phyloP scores from a whole-genome alignment of 2,329 filamentous ascomycete genomes.

The Fusarium sambucinum region DNA sequence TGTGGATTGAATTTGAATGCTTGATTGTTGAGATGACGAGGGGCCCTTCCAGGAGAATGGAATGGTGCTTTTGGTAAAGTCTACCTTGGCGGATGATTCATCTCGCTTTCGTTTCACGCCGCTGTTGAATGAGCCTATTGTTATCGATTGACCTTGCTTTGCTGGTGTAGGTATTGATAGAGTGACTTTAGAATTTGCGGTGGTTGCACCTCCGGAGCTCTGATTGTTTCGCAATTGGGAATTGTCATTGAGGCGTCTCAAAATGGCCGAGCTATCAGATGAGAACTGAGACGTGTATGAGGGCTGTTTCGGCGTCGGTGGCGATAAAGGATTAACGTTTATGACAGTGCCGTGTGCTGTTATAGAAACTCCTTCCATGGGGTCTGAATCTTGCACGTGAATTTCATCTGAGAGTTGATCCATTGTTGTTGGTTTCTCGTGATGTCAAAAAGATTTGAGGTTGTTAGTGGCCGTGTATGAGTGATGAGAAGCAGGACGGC shows the following conservation, averaged over 20 bases:
- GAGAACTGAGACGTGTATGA: slow-evolving; percentile 52
- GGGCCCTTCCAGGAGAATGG: slow-evolving; percentile 41
- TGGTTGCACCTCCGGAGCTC: neutral
- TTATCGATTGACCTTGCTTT: slow-evolving; percentile 12
- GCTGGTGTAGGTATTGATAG: slow-evolving; percentile 29
- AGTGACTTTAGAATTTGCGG: slow-evolving; percentile 20
- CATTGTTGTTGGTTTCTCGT: slow-evolving; percentile 16
- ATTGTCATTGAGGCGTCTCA: slow-evolving; percentile 45
- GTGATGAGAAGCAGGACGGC: slow-evolving; percentile 4
- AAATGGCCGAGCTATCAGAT: slow-evolving; percentile 45
- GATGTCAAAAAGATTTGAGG: neutral
- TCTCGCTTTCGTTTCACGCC: slow-evolving; percentile 51
- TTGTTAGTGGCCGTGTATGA: slow-evolving; percentile 15
- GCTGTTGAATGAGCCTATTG: slow-evolving; percentile 12
- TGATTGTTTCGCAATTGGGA: slow-evolving; percentile 7
- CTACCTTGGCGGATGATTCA: slow-evolving; percentile 29
- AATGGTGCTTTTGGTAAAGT: slow-evolving; percentile 53
- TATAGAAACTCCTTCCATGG: neutral
- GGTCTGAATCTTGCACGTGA: neutral
- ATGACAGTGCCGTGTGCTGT: neutral
- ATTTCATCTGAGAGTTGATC: neutral
- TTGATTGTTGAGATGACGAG: slow-evolving; percentile 1
- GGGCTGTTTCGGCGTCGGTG: slow-evolving; percentile 7
- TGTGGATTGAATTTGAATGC: neutral
- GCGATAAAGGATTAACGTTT: neutral